Evolutionary conservation across 768 basidiomycete genomes (phyloP).

Genomic region (Podaxis sp.): DNA sequence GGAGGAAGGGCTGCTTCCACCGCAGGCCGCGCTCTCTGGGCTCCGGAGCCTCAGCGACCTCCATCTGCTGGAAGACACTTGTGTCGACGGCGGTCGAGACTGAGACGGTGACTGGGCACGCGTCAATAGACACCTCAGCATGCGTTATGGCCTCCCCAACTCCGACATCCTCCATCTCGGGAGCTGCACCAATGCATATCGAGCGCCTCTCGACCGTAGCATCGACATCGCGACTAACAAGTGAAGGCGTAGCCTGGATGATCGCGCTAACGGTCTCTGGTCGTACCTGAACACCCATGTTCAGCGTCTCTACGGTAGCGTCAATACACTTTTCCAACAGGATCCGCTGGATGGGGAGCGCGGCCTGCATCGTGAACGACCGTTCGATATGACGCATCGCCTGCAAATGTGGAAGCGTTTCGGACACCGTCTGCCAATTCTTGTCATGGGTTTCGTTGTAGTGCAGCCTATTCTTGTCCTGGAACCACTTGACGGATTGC

Average conservation of each 20-base stretch:
- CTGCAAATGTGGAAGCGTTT: slow-evolving; percentile 74
- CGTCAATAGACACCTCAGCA: slow-evolving; percentile 8
- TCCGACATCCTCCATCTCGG: slow-evolving; percentile 38
- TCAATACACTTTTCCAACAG: slow-evolving; percentile 47
- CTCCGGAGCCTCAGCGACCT: slow-evolving; percentile 11
- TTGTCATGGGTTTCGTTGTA: slow-evolving; percentile 66
- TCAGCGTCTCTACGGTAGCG: slow-evolving; percentile 33
- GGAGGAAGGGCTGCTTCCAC: slow-evolving; percentile 24
- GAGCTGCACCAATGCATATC: slow-evolving; percentile 50
- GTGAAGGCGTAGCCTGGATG: slow-evolving; percentile 36
- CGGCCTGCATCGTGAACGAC: slow-evolving; percentile 29
- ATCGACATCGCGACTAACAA: slow-evolving; percentile 34
- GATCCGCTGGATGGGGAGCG: slow-evolving; percentile 28
- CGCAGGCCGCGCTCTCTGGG: neutral
- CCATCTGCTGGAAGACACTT: slow-evolving; percentile 20
- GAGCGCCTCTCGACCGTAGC: slow-evolving; percentile 32
- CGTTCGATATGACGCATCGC: slow-evolving; percentile 63
- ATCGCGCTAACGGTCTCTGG: slow-evolving; percentile 30
- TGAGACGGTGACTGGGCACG: slow-evolving; percentile 33
- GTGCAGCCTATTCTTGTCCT: slow-evolving; percentile 73
- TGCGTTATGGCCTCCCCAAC: slow-evolving; percentile 45
- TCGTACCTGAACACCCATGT: slow-evolving; percentile 32
- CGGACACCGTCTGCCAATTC: slow-evolving; percentile 67
- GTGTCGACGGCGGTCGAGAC: slow-evolving; percentile 49
- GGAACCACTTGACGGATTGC: slow-evolving; percentile 73